These are phyloP conservation scores for Lichtheimia hyalospora DNA, from an alignment of 371 early-diverging fungal genomes.

Conservation along the genomic window DNA sequence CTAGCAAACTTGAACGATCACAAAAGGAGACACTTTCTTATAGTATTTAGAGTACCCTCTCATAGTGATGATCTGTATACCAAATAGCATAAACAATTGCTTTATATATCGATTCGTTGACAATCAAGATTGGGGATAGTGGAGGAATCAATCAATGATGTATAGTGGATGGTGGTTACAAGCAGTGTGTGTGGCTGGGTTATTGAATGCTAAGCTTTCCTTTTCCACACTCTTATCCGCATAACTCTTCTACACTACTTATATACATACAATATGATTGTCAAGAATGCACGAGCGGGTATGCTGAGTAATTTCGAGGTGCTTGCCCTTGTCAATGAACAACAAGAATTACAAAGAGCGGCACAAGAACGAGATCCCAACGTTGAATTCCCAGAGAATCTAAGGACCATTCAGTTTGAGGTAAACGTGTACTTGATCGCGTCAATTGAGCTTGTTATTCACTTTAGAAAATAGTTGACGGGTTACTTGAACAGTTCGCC, in stretches of 20 bases:
- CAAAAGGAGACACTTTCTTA: constrained; percentile 31
- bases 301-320: constrained; percentile 68
- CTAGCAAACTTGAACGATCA: constrained; percentile 58
- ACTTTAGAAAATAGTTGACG: constrained; percentile 30
- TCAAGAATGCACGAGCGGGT: constrained; percentile 53
- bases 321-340: constrained; percentile 51
- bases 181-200: no score
- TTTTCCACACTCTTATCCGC: neutral
- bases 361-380: constrained; percentile 22
- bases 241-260: neutral
- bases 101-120: constrained; percentile 6
- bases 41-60: neutral
- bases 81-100: constrained; percentile 13
- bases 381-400: constrained; percentile 54
- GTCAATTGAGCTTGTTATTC: neutral
- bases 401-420: constrained; percentile 64
- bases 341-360: constrained; percentile 39
- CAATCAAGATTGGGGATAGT: no score
- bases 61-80: no score
- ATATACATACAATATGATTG: constrained; percentile 47
- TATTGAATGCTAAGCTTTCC: neutral
- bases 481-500: constrained; percentile 51
- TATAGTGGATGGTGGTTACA: no score
- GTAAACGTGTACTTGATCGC: constrained; percentile 20
- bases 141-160: no score